Conservation (phyloP, 495 filamentous ascomycete species). For the Alectoria sarmentosa region DNA sequence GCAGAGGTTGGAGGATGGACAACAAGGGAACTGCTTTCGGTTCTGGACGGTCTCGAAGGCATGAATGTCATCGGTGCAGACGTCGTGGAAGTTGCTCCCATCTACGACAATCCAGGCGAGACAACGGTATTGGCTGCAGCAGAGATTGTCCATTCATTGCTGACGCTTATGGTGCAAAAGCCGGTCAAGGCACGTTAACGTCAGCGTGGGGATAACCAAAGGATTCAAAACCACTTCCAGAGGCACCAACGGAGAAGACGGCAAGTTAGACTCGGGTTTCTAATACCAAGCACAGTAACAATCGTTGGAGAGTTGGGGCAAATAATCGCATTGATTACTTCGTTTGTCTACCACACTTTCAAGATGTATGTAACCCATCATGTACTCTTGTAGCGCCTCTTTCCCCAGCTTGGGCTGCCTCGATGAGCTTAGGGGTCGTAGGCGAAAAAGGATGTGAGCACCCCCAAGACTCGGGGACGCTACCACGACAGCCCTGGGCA, state of each 20-base stretch:
- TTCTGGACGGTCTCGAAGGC: slow-evolving; percentile 41
- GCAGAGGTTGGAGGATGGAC: slow-evolving; percentile 48
- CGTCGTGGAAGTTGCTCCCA: slow-evolving; percentile 47
- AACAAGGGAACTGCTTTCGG: slow-evolving; percentile 43
- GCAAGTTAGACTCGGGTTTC: not conserved
- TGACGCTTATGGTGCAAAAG: slow-evolving; percentile 37
- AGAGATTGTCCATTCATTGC: slow-evolving; percentile 39
- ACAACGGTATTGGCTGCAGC: slow-evolving; percentile 43
- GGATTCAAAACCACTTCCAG: not conserved
- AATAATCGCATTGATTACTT: not conserved
- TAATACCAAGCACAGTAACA: not conserved
- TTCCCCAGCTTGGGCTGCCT: too few species aligned
- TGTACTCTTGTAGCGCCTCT: too few species aligned
- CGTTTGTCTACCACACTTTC: not conserved
- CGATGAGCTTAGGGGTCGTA: too few species aligned
- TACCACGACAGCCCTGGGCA: too few species aligned
- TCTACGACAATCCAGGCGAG: slow-evolving; percentile 44
- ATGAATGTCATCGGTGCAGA: slow-evolving; percentile 46
- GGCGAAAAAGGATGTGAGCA: too few species aligned
- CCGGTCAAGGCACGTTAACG: slow-evolving; percentile 29
- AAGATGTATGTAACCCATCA: too few species aligned
- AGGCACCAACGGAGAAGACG: too few species aligned
- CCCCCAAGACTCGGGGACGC: too few species aligned
- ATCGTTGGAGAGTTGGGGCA: not conserved
- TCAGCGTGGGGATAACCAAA: too few species aligned